Evolutionary conservation across 805 yeast species (phyloP).

Genomic region (Yamadazyma ubonensis): DNA sequence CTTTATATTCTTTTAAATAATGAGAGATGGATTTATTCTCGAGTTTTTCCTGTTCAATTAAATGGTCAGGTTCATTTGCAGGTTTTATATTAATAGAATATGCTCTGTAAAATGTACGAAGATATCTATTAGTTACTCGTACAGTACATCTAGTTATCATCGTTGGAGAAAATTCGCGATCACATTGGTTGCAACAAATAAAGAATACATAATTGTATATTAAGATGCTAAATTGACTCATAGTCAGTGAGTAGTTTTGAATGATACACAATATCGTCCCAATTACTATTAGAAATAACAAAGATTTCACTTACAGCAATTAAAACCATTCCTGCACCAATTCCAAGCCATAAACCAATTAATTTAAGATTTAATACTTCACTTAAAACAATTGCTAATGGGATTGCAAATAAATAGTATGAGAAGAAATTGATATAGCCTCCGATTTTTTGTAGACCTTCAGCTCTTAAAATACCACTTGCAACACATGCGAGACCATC

Average conservation of each 20-base stretch:
- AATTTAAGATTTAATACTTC: conserved; percentile 43
- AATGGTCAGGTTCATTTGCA: neutral
- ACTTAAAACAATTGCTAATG: conserved; percentile 61
- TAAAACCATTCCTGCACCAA: conserved; percentile 60
- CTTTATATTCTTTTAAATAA: conserved; percentile 13
- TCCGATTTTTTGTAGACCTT: conserved; percentile 73
- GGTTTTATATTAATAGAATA: conserved; percentile 4
- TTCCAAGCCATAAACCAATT: conserved; percentile 72
- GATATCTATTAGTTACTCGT: no score
- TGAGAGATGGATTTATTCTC: conserved; percentile 12
- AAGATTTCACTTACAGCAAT: conserved; percentile 51
- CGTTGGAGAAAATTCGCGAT: neutral
- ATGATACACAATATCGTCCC: conserved; percentile 44
- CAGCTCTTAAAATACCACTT: conserved; percentile 71
- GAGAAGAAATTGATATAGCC: conserved; percentile 67
- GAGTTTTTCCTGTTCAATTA: neutral
- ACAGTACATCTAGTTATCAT: neutral
- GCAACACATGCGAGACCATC: conserved; percentile 73
- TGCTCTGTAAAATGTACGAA: neutral
- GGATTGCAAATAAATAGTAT: conserved; percentile 70
- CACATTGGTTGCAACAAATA: conserved; percentile 1
- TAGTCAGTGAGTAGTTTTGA: neutral
- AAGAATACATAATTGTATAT: no score
- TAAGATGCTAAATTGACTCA: neutral
- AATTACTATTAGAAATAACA: conserved; percentile 49